phyloP scores from a whole-genome alignment of 2,329 filamentous ascomycete species.

The Ploettnerulaceae sp. region DNA sequence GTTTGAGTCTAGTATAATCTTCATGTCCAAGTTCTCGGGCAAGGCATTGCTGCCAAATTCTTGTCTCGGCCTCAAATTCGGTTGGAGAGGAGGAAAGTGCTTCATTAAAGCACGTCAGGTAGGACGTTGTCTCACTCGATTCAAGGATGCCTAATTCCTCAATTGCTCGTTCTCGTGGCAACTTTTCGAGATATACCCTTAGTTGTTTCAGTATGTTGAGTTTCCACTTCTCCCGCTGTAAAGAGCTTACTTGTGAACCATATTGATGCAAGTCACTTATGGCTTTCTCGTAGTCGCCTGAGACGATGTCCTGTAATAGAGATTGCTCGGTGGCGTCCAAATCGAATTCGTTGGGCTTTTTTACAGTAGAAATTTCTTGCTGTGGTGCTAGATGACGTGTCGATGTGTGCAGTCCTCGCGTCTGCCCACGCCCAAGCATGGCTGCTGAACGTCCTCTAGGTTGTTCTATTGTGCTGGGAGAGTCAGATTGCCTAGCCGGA shows the following conservation, averaged over 20 bases:
- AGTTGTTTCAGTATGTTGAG: slow-evolving; percentile 18
- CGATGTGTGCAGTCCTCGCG: slow-evolving; percentile 17
- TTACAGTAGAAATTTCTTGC: slow-evolving; percentile 3
- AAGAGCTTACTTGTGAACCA: slow-evolving; percentile 8
- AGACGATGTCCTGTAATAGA: slow-evolving; percentile 10
- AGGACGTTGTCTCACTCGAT: slow-evolving; percentile 40
- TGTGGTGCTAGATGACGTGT: neutral
- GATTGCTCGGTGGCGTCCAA: slow-evolving; percentile 10
- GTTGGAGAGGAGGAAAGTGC: slow-evolving; percentile 31
- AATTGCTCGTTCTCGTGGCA: slow-evolving; percentile 33
- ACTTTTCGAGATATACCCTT: slow-evolving; percentile 27
- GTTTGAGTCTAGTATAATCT: slow-evolving; percentile 34
- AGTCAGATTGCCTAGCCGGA: neutral
- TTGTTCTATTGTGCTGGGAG: neutral
- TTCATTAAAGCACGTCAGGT: slow-evolving; percentile 39
- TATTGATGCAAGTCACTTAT: slow-evolving; percentile 11
- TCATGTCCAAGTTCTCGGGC: slow-evolving; percentile 38
- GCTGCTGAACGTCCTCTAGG: neutral
- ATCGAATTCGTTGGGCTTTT: slow-evolving; percentile 8
- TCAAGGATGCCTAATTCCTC: slow-evolving; percentile 36
- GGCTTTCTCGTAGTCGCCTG: slow-evolving; percentile 22
- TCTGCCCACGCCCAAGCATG: slow-evolving; percentile 11
- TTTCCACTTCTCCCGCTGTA: slow-evolving; percentile 24
- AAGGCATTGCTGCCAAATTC: slow-evolving; percentile 36
- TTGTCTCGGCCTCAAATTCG: slow-evolving; percentile 31